phyloP scores from a whole-genome alignment of 139 green algal genomes.

The Chlamydomonas incerta region DNA sequence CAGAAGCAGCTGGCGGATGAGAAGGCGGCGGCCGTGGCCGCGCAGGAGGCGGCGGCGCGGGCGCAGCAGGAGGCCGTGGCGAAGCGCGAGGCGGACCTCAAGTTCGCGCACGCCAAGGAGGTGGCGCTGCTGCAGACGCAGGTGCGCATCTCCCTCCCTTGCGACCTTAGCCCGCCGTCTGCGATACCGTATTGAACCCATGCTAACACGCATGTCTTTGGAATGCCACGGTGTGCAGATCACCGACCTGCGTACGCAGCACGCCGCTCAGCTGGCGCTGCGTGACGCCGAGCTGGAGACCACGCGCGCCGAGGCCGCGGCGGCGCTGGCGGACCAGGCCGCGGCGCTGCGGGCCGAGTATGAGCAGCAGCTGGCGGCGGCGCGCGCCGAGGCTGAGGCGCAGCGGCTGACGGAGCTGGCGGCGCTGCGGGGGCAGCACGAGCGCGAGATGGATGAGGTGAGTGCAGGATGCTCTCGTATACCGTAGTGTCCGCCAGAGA shows the following conservation, averaged over 20 bases:
- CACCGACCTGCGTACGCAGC: constrained; percentile 9
- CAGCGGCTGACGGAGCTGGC: not conserved
- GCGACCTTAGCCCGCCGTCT: too few relatives aligned
- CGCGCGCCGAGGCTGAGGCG: not conserved
- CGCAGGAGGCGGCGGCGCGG: not conserved
- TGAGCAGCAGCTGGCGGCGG: not conserved
- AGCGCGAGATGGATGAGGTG: constrained; percentile 11
- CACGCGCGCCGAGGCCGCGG: not conserved
- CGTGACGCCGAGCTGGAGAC: not conserved
- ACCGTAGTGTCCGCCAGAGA: not conserved
- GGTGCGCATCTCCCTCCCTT: not conserved
- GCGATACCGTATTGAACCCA: too few relatives aligned
- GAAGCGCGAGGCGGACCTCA: not conserved
- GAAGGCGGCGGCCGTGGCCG: not conserved
- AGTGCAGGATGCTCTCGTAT: not conserved
- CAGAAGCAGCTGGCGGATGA: not conserved
- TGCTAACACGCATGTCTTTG: too few relatives aligned
- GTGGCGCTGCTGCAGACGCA: constrained; percentile 6
- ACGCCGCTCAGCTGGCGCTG: constrained; percentile 19
- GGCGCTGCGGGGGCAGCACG: not conserved
- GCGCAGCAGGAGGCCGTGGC: not conserved
- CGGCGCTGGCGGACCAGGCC: not conserved
- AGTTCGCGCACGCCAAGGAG: not conserved
- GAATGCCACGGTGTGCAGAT: not conserved
- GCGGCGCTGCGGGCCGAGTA: not conserved